Evolutionary conservation across 148 eudicot genomes (phyloP).

Genomic region (Rhododendron griersonianum): DNA sequence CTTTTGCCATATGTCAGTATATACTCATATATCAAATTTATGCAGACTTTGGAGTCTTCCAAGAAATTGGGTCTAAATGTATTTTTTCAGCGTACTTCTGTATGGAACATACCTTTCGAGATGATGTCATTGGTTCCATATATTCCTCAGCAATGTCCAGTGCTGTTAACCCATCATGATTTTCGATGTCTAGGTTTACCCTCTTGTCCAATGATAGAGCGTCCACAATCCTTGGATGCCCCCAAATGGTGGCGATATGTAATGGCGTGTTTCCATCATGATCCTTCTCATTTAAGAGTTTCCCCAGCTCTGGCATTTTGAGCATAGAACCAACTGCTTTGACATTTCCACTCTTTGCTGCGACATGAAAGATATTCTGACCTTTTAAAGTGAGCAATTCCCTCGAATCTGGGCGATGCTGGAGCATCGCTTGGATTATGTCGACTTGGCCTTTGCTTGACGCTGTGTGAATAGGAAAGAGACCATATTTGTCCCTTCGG

Average conservation of each 20-base stretch:
- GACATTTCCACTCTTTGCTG: constrained; percentile 8
- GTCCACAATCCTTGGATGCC: constrained; percentile 13
- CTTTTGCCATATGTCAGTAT: no score
- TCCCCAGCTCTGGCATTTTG: constrained; percentile 14
- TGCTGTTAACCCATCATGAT: constrained; percentile 18
- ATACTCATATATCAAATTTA: no score
- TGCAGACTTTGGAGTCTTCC: no score
- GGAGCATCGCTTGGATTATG: constrained; percentile 16
- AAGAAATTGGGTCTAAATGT: no score
- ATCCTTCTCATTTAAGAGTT: constrained; percentile 23
- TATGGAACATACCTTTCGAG: constrained; percentile 13
- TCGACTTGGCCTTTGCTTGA: constrained; percentile 8
- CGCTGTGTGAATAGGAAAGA: constrained; percentile 26
- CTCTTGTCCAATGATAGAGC: constrained; percentile 17
- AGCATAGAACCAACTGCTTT: constrained; percentile 16
- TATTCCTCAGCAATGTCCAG: constrained; percentile 26
- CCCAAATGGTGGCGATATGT: constrained; percentile 21
- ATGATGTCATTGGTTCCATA: constrained; percentile 18
- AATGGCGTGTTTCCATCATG: constrained; percentile 29
- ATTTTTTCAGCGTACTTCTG: no score
- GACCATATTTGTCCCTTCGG: constrained; percentile 15
- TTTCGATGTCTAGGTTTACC: constrained; percentile 12
- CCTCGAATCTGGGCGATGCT: constrained; percentile 17
- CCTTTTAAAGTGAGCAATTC: constrained; percentile 19
- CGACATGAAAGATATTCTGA: constrained; percentile 24